Conservation (phyloP, 179 eudicot genomes). For the Silene vulgaris region DNA sequence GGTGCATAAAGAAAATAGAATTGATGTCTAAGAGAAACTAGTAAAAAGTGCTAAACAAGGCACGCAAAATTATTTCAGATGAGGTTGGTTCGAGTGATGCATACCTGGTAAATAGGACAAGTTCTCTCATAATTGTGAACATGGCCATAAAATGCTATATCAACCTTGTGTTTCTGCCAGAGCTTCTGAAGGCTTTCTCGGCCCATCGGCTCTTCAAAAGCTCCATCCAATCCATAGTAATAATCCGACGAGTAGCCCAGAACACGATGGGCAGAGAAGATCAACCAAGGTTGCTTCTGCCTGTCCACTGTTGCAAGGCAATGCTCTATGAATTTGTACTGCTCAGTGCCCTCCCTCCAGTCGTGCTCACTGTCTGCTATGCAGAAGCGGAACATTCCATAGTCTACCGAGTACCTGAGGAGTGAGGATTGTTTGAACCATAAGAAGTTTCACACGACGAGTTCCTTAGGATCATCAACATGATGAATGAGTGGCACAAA, state of each 20-base stretch:
- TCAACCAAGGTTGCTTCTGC: conserved; percentile 67
- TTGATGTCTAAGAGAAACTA: neutral
- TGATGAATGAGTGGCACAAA: neutral
- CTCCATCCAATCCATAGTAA: conserved; percentile 46
- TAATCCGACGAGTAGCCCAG: conserved; percentile 61
- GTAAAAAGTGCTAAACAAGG: neutral
- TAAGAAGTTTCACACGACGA: neutral
- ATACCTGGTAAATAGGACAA: conserved; percentile 66
- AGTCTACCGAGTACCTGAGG: conserved; percentile 49
- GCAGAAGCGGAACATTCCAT: conserved; percentile 75
- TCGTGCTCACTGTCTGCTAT: conserved; percentile 70
- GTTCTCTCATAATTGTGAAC: conserved; percentile 67
- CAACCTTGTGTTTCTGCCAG: conserved; percentile 72
- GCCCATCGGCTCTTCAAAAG: conserved; percentile 80
- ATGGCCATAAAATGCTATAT: conserved; percentile 63
- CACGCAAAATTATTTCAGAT: no score
- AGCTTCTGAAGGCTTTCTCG: conserved; percentile 61
- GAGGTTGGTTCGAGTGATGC: neutral
- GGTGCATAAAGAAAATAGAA: neutral
- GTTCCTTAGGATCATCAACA: neutral
- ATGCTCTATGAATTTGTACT: conserved; percentile 57
- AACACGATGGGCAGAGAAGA: conserved; percentile 68
- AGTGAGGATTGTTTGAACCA: conserved; percentile 11
- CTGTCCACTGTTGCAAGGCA: conserved; percentile 64
- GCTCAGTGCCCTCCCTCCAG: conserved; percentile 74